phyloP scores from a whole-genome alignment of 257 asterid genomes.

The Jacaranda mimosifolia region DNA sequence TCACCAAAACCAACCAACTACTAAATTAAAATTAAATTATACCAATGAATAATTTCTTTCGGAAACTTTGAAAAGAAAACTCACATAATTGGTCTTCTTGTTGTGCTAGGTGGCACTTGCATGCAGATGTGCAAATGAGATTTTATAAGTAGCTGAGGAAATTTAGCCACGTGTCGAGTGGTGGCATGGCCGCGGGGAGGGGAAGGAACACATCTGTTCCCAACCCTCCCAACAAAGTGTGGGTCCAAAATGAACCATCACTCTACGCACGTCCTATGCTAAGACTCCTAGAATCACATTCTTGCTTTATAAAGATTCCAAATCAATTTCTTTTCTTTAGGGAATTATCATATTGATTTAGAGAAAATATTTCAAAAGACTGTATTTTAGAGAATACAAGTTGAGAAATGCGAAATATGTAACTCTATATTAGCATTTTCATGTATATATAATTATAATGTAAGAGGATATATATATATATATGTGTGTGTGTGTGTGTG shows the following conservation, averaged over 20 bases:
- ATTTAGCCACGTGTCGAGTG: slow-evolving; percentile 48
- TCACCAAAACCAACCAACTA: slow-evolving; percentile 32
- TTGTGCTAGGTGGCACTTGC: slow-evolving; percentile 17
- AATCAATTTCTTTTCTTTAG: too few relatives aligned
- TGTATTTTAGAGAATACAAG: too few relatives aligned
- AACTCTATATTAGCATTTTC: too few relatives aligned
- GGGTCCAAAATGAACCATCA: slow-evolving; percentile 41
- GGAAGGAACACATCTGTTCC: slow-evolving; percentile 44
- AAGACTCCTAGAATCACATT: too few relatives aligned
- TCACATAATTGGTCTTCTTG: background rate
- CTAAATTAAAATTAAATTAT: slow-evolving; percentile 7
- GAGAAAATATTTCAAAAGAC: too few relatives aligned
- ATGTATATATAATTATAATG: too few relatives aligned
- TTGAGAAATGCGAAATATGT: too few relatives aligned
- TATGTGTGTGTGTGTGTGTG: too few relatives aligned
- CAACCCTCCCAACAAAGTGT: slow-evolving; percentile 55
- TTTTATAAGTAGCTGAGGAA: background rate
- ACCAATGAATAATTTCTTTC: background rate
- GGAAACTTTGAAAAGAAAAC: background rate
- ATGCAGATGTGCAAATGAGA: slow-evolving; percentile 31
- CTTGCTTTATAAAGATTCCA: too few relatives aligned
- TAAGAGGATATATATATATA: too few relatives aligned
- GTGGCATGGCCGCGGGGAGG: slow-evolving; percentile 33
- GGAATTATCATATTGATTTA: too few relatives aligned
- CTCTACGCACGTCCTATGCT: too few relatives aligned